Conservation (phyloP, 2,329 filamentous ascomycete species). For the Penicillium sp. region DNA sequence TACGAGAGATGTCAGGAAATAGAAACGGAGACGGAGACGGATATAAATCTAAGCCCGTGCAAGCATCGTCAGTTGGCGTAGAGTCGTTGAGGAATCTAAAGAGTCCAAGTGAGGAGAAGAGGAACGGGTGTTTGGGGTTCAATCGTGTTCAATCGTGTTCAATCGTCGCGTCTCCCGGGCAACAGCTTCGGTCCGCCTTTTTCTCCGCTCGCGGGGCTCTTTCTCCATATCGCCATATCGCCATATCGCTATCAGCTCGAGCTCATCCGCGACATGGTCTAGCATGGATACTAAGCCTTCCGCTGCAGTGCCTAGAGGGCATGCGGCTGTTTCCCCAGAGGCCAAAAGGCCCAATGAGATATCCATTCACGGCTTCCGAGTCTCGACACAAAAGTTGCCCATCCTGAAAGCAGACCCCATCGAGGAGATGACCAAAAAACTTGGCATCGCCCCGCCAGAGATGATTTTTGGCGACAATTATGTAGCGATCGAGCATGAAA, state of each 20-base stretch:
- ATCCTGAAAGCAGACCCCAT: conserved; percentile 91
- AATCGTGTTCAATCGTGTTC: too few species aligned
- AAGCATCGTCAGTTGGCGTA: conserved; percentile 10
- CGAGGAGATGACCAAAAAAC: conserved; percentile 69
- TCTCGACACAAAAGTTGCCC: conserved; percentile 81
- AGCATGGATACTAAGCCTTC: conserved; percentile 16
- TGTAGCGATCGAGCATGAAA: conserved; percentile 66
- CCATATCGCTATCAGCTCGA: conserved; percentile 18
- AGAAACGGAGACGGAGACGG: not conserved
- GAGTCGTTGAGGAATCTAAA: conserved; percentile 10
- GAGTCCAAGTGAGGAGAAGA: conserved; percentile 6
- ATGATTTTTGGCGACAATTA: conserved; percentile 99
- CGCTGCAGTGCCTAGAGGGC: conserved; percentile 34
- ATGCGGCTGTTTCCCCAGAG: conserved; percentile 52
- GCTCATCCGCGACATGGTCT: conserved; percentile 15
- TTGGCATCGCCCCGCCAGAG: conserved; percentile 86
- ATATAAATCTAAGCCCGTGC: not conserved
- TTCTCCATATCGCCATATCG: conserved; percentile 7
- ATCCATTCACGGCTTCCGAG: conserved; percentile 62
- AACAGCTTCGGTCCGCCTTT: conserved; percentile 29
- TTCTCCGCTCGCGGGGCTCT: conserved; percentile 33
- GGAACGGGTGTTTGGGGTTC: conserved; percentile 17
- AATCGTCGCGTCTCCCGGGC: conserved; percentile 16
- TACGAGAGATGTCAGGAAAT: not conserved
- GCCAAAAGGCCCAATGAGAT: conserved; percentile 51